These are phyloP conservation scores for Orychophragmus violaceus DNA, from an alignment of 345 rosid genomes.

Conservation along the genomic window DNA sequence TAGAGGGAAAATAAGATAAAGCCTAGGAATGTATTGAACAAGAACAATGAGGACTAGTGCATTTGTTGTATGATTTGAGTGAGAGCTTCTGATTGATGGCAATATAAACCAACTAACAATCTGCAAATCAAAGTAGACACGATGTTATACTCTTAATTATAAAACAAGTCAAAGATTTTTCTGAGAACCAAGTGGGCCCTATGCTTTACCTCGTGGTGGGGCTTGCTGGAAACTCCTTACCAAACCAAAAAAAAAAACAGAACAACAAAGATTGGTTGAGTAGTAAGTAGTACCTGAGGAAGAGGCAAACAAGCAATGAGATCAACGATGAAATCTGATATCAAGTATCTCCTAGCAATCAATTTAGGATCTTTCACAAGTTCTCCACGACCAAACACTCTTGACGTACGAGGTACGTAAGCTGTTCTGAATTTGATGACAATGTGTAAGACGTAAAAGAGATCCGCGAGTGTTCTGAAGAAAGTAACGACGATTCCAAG, in stretches of 20 bases:
- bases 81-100: too few relatives aligned
- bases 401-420: conserved; percentile 61
- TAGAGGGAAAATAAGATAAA: conserved; percentile 69
- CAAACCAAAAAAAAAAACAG: background rate
- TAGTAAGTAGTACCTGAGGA: conserved; percentile 52
- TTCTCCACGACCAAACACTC: conserved; percentile 79
- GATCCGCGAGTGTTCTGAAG: too few relatives aligned
- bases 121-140: too few relatives aligned
- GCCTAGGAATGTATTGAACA: conserved; percentile 66
- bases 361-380: too few relatives aligned
- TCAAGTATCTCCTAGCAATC: conserved; percentile 59
- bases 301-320: conserved; percentile 67
- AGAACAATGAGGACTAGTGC: conserved; percentile 71
- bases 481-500: too few relatives aligned
- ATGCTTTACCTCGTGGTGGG: background rate
- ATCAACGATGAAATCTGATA: conserved; percentile 65
- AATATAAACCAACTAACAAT: too few relatives aligned
- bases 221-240: background rate
- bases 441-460: too few relatives aligned
- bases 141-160: too few relatives aligned
- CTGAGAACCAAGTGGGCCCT: background rate
- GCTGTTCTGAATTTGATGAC: too few relatives aligned
- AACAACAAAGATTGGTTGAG: background rate
- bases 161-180: too few relatives aligned
- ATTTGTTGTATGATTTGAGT: too few relatives aligned